Evolutionary conservation across 2,329 filamentous ascomycete genomes (phyloP).

Genomic region (Exophiala aquamarina): DNA sequence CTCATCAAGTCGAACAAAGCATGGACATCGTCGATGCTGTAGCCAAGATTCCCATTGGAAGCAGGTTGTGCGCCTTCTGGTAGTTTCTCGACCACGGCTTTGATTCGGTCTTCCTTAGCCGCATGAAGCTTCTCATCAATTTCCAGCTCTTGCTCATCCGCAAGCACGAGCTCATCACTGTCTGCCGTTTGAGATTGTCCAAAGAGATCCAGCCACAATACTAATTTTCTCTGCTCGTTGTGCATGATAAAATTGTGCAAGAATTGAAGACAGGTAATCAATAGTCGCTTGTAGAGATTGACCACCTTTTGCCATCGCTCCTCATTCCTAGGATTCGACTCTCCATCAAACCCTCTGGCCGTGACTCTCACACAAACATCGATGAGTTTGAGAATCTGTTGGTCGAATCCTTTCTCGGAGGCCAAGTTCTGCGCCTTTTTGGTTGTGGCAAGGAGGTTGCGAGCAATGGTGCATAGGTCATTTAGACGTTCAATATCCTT

Average conservation of each 20-base stretch:
- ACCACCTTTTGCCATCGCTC: slow-evolving; percentile 66
- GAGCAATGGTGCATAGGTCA: slow-evolving; percentile 60
- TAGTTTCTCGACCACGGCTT: slow-evolving; percentile 22
- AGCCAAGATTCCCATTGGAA: slow-evolving; percentile 21
- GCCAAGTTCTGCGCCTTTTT: slow-evolving; percentile 64
- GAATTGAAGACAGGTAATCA: slow-evolving; percentile 67
- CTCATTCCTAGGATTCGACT: slow-evolving; percentile 59
- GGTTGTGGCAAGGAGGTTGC: slow-evolving; percentile 62
- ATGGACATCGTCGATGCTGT: slow-evolving; percentile 30
- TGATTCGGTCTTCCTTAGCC: slow-evolving; percentile 20
- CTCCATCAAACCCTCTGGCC: slow-evolving; percentile 64
- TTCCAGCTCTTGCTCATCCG: slow-evolving; percentile 3
- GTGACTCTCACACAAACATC: slow-evolving; percentile 66
- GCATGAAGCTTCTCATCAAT: slow-evolving; percentile 6
- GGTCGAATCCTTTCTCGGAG: slow-evolving; percentile 59
- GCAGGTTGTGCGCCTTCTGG: not conserved
- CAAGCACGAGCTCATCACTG: slow-evolving; percentile 4
- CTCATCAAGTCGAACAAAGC: slow-evolving; percentile 31
- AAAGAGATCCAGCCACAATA: slow-evolving; percentile 65
- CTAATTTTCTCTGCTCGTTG: slow-evolving; percentile 65
- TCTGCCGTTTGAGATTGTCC: slow-evolving; percentile 43
- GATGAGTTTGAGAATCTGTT: slow-evolving; percentile 61
- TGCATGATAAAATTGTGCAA: slow-evolving; percentile 66
- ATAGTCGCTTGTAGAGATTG: slow-evolving; percentile 64
- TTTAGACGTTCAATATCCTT: slow-evolving; percentile 64